Percentiles rank a stretch among this genome's conserved stretches.
These are phyloP conservation scores for Aureobasidium sp. DNA, from an alignment of 2,329 filamentous ascomycete species.

Conservation along the genomic window DNA sequence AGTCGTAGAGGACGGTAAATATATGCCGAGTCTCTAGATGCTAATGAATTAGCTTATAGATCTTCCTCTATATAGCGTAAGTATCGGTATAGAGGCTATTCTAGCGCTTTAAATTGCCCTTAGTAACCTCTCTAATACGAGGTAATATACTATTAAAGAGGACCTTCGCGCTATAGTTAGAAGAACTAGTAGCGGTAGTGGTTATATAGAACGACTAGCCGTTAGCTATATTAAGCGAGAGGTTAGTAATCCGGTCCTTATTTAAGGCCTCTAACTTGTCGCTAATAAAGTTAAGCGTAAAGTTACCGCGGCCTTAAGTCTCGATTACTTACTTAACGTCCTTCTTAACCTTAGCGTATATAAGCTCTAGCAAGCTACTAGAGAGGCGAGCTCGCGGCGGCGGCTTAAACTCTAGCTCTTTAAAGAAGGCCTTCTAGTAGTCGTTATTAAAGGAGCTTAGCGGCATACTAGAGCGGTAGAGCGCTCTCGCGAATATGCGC, in stretches of 20 bases:
- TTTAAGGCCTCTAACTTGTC: not conserved
- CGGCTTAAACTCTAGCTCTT: not conserved
- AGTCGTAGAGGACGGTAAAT: not conserved
- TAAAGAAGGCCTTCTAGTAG: not conserved
- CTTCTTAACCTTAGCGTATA: not conserved
- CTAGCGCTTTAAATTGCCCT: not conserved
- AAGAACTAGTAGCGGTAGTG: not conserved
- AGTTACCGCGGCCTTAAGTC: not conserved
- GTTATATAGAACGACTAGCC: not conserved
- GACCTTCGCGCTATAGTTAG: not conserved
- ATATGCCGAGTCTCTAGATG: not conserved
- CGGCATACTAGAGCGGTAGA: not conserved
- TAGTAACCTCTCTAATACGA: not conserved
- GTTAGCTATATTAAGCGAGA: not conserved
- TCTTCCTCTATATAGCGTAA: not conserved
- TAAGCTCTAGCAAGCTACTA: not conserved
- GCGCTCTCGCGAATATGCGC: too few species aligned
- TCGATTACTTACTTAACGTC: not conserved
- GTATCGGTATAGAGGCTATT: not conserved
- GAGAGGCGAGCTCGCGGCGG: not conserved
- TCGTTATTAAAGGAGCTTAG: not conserved
- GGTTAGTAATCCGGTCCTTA: not conserved
- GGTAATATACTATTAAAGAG: not conserved
- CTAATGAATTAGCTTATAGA: not conserved
- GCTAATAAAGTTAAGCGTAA: not conserved